Base-by-base conservation (phyloP, 1,139 yeast species). In the Wickerhamomyces sp. region DNA sequence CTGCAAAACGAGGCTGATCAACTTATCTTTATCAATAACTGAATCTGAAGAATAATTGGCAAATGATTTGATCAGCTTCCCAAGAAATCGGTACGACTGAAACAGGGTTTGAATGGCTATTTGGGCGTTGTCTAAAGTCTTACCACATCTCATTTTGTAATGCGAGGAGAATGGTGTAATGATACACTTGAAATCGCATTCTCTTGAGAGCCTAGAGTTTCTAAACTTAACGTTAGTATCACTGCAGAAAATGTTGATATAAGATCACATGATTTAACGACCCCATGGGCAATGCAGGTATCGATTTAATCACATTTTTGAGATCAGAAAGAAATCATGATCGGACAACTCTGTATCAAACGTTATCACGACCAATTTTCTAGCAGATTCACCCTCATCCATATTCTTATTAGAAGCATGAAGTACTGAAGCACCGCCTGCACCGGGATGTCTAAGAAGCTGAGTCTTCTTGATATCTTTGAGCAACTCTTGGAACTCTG, bases 81-180 rank as follows among this genome's bases (percentile, higher is more conserved):
- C 43, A 37, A 47, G 36, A 3, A 37, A 15, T n/a, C 36, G 43
- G 7, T 45, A 45, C n/a, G 42, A 41, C 11, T 43, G 41, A 23
- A 47, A 47, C 14, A 47, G 29, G 2, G 33, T 34, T 27, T 34
- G 41, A 6, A 44, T 37, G 10, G 39, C 27, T 6, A 29, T 10
- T 26, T 40, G 38, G 3, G 48, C 44, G 10, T 32, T 32, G 18
- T 23, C 34, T n/a, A 38, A 14, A 2, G 27, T 14, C 14, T 32
- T 38, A 6, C 32, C 32, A 18, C 36, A 27, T 7, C 30, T 13
- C 13, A 35, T 38, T 32, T 14, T 38, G 31, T 38, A 15, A 13
- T 10, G 13, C 7, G 29, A 11, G 13, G 13, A 13, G 23, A 38
- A 32, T 18, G 40, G 40, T 13, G 40, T 23, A 6, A 38, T 13